phyloP scores from a whole-genome alignment of 306 rosid genomes.

The Sechiopsis laciniata region DNA sequence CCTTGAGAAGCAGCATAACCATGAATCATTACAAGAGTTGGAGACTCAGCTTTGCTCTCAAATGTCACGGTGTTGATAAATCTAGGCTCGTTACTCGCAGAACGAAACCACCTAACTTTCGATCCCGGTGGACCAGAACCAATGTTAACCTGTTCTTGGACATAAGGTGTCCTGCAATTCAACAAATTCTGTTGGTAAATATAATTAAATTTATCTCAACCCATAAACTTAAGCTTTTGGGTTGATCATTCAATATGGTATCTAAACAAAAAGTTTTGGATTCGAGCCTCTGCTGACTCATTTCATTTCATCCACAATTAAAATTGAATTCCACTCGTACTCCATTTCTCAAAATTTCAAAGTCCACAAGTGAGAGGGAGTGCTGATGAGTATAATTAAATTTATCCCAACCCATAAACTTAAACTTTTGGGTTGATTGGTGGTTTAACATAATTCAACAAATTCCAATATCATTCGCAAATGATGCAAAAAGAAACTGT shows the following conservation, averaged over 20 bases:
- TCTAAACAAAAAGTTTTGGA: too few relatives aligned
- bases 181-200: neutral
- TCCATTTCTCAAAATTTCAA: too few relatives aligned
- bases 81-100: constrained; percentile 67
- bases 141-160: constrained; percentile 77
- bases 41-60: constrained; percentile 57
- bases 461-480: neutral
- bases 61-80: constrained; percentile 83
- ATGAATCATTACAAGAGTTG: constrained; percentile 88
- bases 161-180: constrained; percentile 70
- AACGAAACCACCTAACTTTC: constrained; percentile 75
- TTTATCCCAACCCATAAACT: too few relatives aligned
- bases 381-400: too few relatives aligned
- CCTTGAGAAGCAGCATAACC: constrained; percentile 90
- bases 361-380: too few relatives aligned
- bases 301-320: too few relatives aligned
- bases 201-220: too few relatives aligned
- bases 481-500: neutral
- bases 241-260: too few relatives aligned
- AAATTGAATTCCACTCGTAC: too few relatives aligned
- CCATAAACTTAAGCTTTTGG: too few relatives aligned
- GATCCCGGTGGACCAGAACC: constrained; percentile 94
- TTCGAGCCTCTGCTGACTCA: too few relatives aligned
- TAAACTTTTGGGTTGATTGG: too few relatives aligned
- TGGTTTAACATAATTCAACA: neutral